Evolutionary conservation across 148 eudicot genomes (phyloP), one percentile per base, ranked within the genome.

Genomic region (Selenicereus undatus): DNA sequence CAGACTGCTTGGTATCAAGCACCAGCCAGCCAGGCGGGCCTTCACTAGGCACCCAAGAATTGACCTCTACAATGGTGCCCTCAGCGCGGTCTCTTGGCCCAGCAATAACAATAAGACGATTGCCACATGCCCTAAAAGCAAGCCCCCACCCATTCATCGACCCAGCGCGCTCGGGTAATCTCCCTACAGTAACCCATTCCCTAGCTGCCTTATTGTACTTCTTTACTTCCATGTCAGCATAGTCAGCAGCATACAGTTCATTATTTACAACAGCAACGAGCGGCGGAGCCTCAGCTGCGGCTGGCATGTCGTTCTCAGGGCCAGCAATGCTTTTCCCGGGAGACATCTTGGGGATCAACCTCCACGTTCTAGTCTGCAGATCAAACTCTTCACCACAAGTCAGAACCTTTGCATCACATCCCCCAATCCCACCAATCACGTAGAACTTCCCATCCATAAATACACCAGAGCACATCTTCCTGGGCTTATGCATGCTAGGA

Each of bases 141-240:
- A 95, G 87, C 3, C 98, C 98, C 98, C 98, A 95, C 8, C 98
- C 98, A 27, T 90, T 88, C 95, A 90, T 89, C 0, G 94, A 93
- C 66, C 80, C 93, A 5, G 92, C 97, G 11, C 97, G 81, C 76
- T 91, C 92, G 21, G 98, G 98, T 92, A 95, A 84, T 81, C 89
- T 86, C 45, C 95, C 95, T 13, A 95, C 84, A 0, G 91, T 86
- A 5, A 50, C 73, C 98, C 98, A 95, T 26, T 71, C 73, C 78
- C 66, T 82, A 30, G 71, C 82, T 2, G n/a, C 62, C 86, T 95
- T 95, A 43, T 90, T 80, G 24, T 88, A 95, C 74, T 87, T 91
- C 42, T 86, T 87, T 32, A 95, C 85, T 80, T 89, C 92, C 96
- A 90, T 93, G 43, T 43, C 83, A n/a, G 94, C 96, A 75, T 91